Conservation (phyloP, 2,329 filamentous ascomycete species). For the Xylaria arbuscula region DNA sequence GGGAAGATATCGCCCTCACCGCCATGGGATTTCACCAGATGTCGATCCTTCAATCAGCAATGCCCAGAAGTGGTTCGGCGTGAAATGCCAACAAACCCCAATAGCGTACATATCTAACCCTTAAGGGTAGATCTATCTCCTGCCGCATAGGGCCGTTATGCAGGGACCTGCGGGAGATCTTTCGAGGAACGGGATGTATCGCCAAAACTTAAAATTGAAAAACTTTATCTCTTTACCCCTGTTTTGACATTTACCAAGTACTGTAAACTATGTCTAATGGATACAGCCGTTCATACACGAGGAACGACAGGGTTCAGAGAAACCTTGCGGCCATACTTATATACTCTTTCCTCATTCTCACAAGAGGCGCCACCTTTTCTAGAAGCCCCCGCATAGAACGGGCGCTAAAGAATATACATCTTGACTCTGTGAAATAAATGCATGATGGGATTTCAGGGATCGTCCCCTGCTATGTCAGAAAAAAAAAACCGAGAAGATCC, state of each 20-base stretch:
- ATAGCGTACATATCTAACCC: conserved; percentile 6
- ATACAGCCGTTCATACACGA: neutral
- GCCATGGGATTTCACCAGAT: conserved; percentile 17
- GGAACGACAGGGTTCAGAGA: neutral
- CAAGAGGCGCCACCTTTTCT: neutral
- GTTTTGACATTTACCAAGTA: neutral
- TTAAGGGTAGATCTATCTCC: conserved; percentile 7
- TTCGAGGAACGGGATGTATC: conserved; percentile 1
- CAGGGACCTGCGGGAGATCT: conserved; percentile 31
- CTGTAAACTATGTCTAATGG: no score
- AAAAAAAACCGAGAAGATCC: neutral
- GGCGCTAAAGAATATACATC: conserved; percentile 7
- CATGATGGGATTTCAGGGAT: neutral
- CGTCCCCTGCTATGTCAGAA: neutral
- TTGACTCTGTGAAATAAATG: conserved; percentile 20
- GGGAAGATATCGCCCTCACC: neutral
- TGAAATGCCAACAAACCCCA: neutral
- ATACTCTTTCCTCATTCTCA: conserved; percentile 9
- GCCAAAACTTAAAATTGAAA: conserved; percentile 7
- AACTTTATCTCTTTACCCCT: neutral
- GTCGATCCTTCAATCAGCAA: conserved; percentile 9
- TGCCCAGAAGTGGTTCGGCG: neutral
- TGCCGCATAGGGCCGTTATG: conserved; percentile 31
- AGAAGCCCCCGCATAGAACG: conserved; percentile 4
- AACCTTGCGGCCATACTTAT: conserved; percentile 27